Conservation (phyloP, 768 basidiomycete genomes). For the Suillus americanus region DNA sequence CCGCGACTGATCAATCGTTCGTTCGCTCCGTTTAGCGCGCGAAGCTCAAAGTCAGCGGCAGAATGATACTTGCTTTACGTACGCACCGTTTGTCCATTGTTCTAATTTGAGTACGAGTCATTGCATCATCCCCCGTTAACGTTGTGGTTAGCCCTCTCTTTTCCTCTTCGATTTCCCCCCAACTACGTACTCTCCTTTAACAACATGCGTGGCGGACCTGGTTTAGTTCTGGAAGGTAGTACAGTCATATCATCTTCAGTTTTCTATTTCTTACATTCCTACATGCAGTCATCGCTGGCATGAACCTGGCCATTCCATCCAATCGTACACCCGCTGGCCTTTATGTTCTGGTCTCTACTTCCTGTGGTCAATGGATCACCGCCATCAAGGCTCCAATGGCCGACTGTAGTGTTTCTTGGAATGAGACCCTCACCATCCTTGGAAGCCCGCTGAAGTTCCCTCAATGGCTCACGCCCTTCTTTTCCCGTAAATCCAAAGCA, state of each 20-base stretch:
- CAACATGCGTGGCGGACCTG: not conserved
- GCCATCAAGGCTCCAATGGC: not conserved
- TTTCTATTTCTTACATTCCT: not conserved
- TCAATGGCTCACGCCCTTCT: not conserved
- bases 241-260: not conserved
- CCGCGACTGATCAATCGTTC: too few relatives aligned
- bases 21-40: too few relatives aligned
- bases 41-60: too few relatives aligned
- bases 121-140: too few relatives aligned
- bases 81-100: too few relatives aligned
- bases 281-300: not conserved
- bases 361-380: not conserved
- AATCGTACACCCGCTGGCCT: not conserved
- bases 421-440: not conserved
- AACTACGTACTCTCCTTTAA: too few relatives aligned
- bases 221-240: not conserved
- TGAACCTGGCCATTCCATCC: not conserved
- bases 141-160: too few relatives aligned
- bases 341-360: not conserved
- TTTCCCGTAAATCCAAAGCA: not conserved
- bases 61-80: too few relatives aligned
- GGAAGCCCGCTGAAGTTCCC: not conserved
- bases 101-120: too few relatives aligned
- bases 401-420: not conserved
- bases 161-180: too few relatives aligned